Percentiles rank a stretch among this genome's conserved stretches.
phyloP scores from a whole-genome alignment of 2,329 filamentous ascomycete genomes.

The Neopestalotiopsis clavispora region DNA sequence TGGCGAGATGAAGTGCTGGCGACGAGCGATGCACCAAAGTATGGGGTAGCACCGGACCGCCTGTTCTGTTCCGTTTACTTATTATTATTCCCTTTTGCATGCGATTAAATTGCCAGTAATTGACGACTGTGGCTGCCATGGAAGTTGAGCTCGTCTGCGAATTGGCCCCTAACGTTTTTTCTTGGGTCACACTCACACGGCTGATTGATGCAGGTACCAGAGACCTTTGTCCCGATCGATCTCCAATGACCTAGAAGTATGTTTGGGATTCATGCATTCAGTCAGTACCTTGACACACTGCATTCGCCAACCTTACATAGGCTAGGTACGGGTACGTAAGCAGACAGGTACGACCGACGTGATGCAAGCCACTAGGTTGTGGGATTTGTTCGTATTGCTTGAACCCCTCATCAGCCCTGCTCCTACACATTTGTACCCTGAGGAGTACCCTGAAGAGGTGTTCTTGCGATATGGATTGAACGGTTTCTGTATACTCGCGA shows the following conservation, averaged over 20 bases:
- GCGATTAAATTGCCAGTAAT: background rate
- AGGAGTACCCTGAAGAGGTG: background rate
- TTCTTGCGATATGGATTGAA: background rate
- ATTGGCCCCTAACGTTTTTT: background rate
- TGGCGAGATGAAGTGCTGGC: constrained; percentile 9
- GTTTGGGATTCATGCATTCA: background rate
- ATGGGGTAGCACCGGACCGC: constrained; percentile 4
- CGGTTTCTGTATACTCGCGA: too few species aligned
- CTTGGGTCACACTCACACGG: background rate
- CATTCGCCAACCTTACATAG: background rate
- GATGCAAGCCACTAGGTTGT: background rate
- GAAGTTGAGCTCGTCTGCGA: too few species aligned
- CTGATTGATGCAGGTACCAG: background rate
- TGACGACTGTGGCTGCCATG: too few species aligned
- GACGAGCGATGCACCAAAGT: background rate
- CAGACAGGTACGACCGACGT: background rate
- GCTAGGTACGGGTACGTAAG: background rate
- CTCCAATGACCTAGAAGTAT: background rate
- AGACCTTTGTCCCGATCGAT: background rate
- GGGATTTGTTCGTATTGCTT: background rate
- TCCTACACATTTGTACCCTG: background rate
- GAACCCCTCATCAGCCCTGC: background rate
- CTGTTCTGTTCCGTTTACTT: background rate
- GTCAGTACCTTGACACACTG: background rate
- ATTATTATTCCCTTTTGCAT: background rate